A percentile compares a stretch with the other conserved stretches of the same genome.
phyloP scores from a whole-genome alignment of 2,329 filamentous ascomycete species.

The Paraconiothyrium brasiliense region DNA sequence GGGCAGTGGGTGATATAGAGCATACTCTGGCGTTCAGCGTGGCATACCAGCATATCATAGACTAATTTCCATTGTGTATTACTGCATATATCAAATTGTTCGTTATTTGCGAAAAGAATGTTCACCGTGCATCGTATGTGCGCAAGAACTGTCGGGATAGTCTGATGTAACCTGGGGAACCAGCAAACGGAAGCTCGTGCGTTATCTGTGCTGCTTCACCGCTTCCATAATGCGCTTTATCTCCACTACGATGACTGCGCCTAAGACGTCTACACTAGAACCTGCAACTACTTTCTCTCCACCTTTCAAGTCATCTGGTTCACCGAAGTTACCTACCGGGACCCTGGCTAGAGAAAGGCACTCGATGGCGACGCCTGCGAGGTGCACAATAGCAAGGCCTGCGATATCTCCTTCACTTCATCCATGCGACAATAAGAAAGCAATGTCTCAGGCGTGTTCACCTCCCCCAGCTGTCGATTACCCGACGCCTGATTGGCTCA shows the following conservation, averaged over 20 bases:
- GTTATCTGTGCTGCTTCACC: not conserved
- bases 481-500: not conserved
- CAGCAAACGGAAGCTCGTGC: not conserved
- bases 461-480: not conserved
- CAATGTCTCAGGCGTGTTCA: not conserved
- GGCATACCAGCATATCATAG: conserved; percentile 11
- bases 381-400: not conserved
- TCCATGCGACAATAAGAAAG: not conserved
- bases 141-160: not conserved
- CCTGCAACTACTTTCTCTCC: no score
- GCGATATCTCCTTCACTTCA: not conserved
- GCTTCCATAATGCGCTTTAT: no score
- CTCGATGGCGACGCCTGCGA: not conserved
- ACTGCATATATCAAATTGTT: no score
- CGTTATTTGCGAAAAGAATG: not conserved
- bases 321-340: no score
- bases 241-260: no score
- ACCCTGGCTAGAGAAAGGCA: no score
- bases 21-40: conserved; percentile 10
- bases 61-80: not conserved
- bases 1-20: not conserved
- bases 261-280: no score
- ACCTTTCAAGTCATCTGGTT: no score
- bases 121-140: no score
- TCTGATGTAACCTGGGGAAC: not conserved